Conservation (phyloP, 78 protist genomes). For the slime mould (Dictyostelium discoideum) region dicty_2.7 NC_007091.3:902501-903000, state of each 20-base stretch:
- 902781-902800: no score
- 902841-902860: not conserved
- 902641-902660: no score
- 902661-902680: no score
- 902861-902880: not conserved
- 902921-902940: not conserved
- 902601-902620: not conserved
- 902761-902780: no score
- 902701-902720: not conserved
- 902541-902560: no score
- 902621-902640: not conserved
- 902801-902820: no score
- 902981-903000: no score
- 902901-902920: not conserved
- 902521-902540: not conserved
- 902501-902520: not conserved
- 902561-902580: no score
- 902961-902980: not conserved
- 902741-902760: not conserved
- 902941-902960: not conserved
- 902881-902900: no score
- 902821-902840: not conserved
- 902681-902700: not conserved
- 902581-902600: no score
- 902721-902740: not conserved